Evolutionary conservation across 352 stramenopile genomes (phyloP).

Genomic region (Globisporangium acanthophoron): DNA sequence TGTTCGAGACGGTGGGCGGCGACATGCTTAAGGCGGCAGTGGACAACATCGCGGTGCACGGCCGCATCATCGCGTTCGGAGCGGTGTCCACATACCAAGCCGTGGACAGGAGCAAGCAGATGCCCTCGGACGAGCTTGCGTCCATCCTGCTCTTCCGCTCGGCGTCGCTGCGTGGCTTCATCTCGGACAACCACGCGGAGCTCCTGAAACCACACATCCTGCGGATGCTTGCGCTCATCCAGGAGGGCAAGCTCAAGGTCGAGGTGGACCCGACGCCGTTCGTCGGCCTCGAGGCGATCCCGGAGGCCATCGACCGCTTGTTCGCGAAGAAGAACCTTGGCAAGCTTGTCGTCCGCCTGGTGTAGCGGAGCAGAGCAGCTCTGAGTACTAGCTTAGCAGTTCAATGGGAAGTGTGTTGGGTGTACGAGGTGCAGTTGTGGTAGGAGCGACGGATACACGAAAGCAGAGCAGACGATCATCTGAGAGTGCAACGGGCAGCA

Average conservation of each 20-base stretch:
- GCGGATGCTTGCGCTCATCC: conserved; percentile 38
- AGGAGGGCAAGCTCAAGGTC: conserved; percentile 25
- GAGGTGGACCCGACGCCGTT: conserved; percentile 20
- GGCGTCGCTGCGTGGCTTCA: conserved; percentile 42
- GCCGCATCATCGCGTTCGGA: conserved; percentile 57
- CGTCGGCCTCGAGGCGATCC: conserved; percentile 26
- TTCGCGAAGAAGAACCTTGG: conserved; percentile 1
- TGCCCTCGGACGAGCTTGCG: too few relatives aligned
- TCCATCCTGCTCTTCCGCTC: conserved; percentile 18
- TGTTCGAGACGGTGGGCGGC: conserved; percentile 60
- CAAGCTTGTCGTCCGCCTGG: background rate
- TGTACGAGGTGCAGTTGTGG: too few relatives aligned
- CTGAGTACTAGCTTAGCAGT: too few relatives aligned
- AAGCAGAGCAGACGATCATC: too few relatives aligned
- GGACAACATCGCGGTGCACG: conserved; percentile 50
- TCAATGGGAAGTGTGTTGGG: too few relatives aligned
- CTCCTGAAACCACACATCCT: conserved; percentile 44
- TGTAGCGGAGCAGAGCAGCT: too few relatives aligned
- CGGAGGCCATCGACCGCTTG: conserved; percentile 29
- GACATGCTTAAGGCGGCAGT: conserved; percentile 44
- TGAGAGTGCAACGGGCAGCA: too few relatives aligned
- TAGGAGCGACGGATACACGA: too few relatives aligned
- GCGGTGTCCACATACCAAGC: too few relatives aligned
- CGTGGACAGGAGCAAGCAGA: too few relatives aligned
- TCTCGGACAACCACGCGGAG: conserved; percentile 36